Evolutionary conservation across 148 eudicot species (phyloP), one percentile per base, ranked within the genome.

Genomic region (Arbutus unedo): DNA sequence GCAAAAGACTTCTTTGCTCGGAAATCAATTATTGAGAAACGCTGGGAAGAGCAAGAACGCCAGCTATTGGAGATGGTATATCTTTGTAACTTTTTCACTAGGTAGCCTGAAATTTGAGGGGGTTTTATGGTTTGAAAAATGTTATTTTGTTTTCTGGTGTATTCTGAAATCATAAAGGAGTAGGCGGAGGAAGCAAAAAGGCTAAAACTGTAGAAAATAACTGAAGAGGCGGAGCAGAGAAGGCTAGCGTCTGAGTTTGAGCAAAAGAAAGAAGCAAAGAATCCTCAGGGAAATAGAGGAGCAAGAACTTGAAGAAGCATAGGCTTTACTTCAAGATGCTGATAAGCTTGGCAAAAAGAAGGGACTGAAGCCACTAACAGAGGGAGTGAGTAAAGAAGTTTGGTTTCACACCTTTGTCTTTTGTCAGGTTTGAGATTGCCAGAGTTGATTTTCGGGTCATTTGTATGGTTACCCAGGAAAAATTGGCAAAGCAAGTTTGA

Each of bases 1-100:
- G 94, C 88, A 93, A 83, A 83, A 90, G 89, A 82, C 97, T 94
- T 87, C 95, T 96, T 88, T n/a, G 99, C 98, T 67, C 89, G 99
- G 56, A 96, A 96, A 74, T 91, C 93, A 53, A 89, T 96, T 67
- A 96, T 96, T 87, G 99, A 96, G 80, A 92, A 96, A 82, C 91
- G 98, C 67, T 94, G 94, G 85, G 99, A 96, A 83, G 99, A 96
- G 49, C 98, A 96, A 84, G 99, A 96, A 60, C 95, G 96, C 41
- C 95, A 89, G 55, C 94, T 96, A 45, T 80, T 96, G 78, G 98
- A 94, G 77, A 93, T 87, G 97, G 99, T 96, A 90, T 64, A 38
- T 70, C 31, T 38, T 59, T 60, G 18, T 43, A 19, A 13, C 3
- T 64, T 75, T 73, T 38, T 48, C 62, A 7, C 41, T 43, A 45